Base-by-base conservation (phyloP, 2,329 filamentous ascomycete genomes). In the Thielaviopsis punctulata region DNA sequence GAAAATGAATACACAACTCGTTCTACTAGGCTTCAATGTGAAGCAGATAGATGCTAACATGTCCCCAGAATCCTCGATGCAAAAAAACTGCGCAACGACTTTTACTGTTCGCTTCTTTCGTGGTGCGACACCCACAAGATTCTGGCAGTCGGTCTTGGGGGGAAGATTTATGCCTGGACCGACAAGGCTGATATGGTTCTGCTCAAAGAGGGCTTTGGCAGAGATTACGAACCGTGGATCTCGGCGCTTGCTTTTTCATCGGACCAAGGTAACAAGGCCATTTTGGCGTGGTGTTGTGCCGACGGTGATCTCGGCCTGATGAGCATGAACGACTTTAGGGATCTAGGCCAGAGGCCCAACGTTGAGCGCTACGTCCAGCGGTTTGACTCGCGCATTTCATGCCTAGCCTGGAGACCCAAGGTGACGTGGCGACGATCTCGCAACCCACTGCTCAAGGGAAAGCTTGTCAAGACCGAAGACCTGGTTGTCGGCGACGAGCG, bases 241-340 rank as follows among this genome's bases (percentile, higher is more conserved):
- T 95, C 87, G 0, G 88, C 86, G 5, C 65, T 96, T n/a, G 81
- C 85, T 0, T 96, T 96, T 65, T 96, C 92, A 1, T 95, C 90
- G 0, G 64, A 72, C 1, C 69, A 78, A 60, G 90, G 90, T 1
- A 73, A 73, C 19, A 84, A 82, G 60, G 81, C 80, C 12, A 92
- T 98, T 36, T 73, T 98, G 44, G 90, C 88, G 0, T 84, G 88
- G 57, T 89, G 87, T 1, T 77, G 88, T 56, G 86, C 84, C 12
- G 80, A 87, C 60, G 85, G 87, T 1, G 75, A 77, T 22, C 70
- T 96, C 27, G 78, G 77, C 21, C 71, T 98, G 4, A 85, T 89
- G 76, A 89, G 86, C 27, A 48, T 55, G 8, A 49, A 52, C 15
- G 49, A 55, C 36, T 45, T 55, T 36, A 36, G 44, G 19, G 15